A percentile compares a stretch with the other conserved stretches of the same genome.
These are phyloP conservation scores for Corinectria fuckeliana DNA, from an alignment of 2,329 filamentous ascomycete species.

Conservation along the genomic window DNA sequence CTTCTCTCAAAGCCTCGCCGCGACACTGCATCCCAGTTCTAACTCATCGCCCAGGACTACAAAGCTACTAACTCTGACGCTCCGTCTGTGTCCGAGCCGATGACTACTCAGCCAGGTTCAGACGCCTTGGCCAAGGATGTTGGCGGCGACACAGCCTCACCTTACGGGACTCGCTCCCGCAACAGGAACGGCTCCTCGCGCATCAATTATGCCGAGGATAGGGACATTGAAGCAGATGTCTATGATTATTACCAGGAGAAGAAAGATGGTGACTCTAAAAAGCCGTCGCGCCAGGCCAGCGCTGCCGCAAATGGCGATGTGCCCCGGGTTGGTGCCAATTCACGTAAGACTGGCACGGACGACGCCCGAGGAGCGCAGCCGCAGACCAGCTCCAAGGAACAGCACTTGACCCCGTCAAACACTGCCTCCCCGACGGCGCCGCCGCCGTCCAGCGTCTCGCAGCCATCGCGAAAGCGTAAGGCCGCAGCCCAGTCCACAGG, in stretches of 20 bases:
- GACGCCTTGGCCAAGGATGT: constrained; percentile 57
- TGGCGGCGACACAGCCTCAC: constrained; percentile 62
- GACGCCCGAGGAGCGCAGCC: constrained; percentile 46
- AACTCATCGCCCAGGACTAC: constrained; percentile 42
- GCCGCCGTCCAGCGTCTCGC: constrained; percentile 53
- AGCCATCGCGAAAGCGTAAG: constrained; percentile 83
- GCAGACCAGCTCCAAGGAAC: constrained; percentile 48
- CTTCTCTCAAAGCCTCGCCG: constrained; percentile 28
- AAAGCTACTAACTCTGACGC: constrained; percentile 44
- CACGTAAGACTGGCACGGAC: constrained; percentile 52
- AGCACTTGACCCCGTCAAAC: constrained; percentile 34
- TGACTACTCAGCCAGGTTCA: constrained; percentile 57
- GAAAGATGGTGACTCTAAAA: constrained; percentile 64
- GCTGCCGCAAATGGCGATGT: constrained; percentile 47
- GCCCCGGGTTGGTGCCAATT: constrained; percentile 42
- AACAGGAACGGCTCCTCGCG: constrained; percentile 82
- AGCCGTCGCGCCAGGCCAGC: constrained; percentile 57
- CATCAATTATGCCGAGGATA: constrained; percentile 94
- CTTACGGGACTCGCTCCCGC: constrained; percentile 92
- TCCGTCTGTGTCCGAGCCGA: constrained; percentile 45
- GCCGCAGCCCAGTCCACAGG: constrained; percentile 56
- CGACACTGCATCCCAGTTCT: constrained; percentile 30
- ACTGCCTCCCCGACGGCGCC: constrained; percentile 53
- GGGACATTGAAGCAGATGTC: constrained; percentile 84
- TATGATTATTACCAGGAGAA: constrained; percentile 71